A percentile compares a stretch with the other conserved stretches of the same genome.
phyloP scores from a whole-genome alignment of 2,329 filamentous ascomycete species.

The Endothia cerciana region DNA sequence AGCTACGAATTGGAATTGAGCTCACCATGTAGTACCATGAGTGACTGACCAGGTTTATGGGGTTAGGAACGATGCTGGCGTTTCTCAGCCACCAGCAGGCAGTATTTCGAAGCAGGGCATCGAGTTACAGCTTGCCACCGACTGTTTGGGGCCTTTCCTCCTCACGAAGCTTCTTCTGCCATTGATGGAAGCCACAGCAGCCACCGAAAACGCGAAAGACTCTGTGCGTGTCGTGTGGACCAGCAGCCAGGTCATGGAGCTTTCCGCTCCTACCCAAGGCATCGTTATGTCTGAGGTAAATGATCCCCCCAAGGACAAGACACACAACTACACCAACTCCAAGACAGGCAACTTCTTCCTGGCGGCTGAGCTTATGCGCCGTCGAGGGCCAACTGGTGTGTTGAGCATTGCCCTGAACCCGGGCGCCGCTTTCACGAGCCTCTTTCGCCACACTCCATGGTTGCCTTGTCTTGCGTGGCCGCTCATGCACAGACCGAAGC shows the following conservation, averaged over 20 bases:
- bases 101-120: slow-evolving; percentile 11
- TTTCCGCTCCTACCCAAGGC: slow-evolving; percentile 28
- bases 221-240: slow-evolving; percentile 32
- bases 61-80: slow-evolving; percentile 44
- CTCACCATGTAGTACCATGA: no score
- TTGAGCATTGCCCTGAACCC: slow-evolving; percentile 31
- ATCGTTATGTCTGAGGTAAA: slow-evolving; percentile 31
- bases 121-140: slow-evolving; percentile 16
- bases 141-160: slow-evolving; percentile 18
- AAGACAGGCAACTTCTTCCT: slow-evolving; percentile 33
- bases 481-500: slow-evolving; percentile 28
- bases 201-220: not conserved
- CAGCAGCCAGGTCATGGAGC: slow-evolving; percentile 30
- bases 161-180: slow-evolving; percentile 12
- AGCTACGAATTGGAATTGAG: no score
- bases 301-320: slow-evolving; percentile 27
- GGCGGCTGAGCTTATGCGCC: slow-evolving; percentile 29
- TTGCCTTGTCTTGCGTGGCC: slow-evolving; percentile 29
- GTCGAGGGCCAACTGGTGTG: slow-evolving; percentile 15
- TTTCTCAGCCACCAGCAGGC: slow-evolving; percentile 27
- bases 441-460: slow-evolving; percentile 32
- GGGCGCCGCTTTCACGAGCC: slow-evolving; percentile 30
- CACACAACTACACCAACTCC: slow-evolving; percentile 30
- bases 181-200: slow-evolving; percentile 6
- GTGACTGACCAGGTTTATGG: not conserved